phyloP scores from a whole-genome alignment of 345 rosid genomes.

The Eucalyptus brandiana region DNA sequence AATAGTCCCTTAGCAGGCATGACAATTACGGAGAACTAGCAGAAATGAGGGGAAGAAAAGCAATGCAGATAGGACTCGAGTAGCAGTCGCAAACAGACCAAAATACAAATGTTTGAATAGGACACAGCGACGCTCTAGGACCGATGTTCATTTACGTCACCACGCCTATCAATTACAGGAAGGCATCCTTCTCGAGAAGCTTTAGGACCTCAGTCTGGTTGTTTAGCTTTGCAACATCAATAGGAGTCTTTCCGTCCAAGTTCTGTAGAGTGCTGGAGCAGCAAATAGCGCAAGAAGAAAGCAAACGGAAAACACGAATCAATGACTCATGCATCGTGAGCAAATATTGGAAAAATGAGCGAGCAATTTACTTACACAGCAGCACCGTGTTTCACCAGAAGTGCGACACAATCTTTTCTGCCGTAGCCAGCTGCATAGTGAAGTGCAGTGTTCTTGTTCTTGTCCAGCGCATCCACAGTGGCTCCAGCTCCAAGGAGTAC shows the following conservation, averaged over 20 bases:
- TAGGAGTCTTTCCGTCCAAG: conserved; percentile 97
- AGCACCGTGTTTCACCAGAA: conserved; percentile 82
- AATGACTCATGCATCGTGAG: background rate
- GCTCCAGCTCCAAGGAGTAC: conserved; percentile 86
- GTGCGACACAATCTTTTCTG: conserved; percentile 88
- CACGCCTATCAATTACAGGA: conserved; percentile 26
- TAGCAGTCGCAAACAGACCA: background rate
- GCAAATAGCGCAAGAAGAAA: background rate
- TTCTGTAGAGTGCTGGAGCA: conserved; percentile 72
- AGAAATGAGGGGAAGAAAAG: background rate
- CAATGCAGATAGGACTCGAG: background rate
- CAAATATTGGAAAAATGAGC: background rate
- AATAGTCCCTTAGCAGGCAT: background rate
- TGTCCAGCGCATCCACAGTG: conserved; percentile 80
- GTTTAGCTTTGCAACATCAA: conserved; percentile 92
- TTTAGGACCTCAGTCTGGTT: conserved; percentile 85
- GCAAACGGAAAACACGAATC: background rate
- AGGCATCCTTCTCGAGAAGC: conserved; percentile 95
- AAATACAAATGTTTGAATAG: background rate
- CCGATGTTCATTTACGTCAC: background rate
- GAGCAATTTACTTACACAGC: conserved; percentile 67
- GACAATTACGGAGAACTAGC: background rate
- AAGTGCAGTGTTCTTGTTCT: conserved; percentile 94
- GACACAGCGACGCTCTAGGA: background rate
- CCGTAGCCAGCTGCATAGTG: conserved; percentile 99